These are phyloP conservation scores for Rickenella mellea DNA, from an alignment of 768 basidiomycete genomes.

Conservation along the genomic window DNA sequence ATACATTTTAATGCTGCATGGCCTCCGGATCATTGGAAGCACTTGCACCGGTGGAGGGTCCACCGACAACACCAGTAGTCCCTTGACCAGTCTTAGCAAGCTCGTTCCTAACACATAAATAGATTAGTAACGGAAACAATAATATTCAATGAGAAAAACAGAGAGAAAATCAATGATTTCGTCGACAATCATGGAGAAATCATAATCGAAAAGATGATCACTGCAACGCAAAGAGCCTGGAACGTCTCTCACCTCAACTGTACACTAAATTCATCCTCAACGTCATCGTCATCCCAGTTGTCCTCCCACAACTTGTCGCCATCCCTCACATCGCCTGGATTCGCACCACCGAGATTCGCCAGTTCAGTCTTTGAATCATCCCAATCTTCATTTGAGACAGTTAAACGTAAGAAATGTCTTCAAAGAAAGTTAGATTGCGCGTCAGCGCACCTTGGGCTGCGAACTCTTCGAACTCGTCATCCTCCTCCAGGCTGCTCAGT, in stretches of 20 bases:
- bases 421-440: neutral
- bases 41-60: too few relatives aligned
- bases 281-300: slow-evolving; percentile 98
- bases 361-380: slow-evolving; percentile 79
- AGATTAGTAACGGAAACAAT: neutral
- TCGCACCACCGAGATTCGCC: slow-evolving; percentile 64
- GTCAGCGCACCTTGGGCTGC: slow-evolving; percentile 60
- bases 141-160: too few relatives aligned
- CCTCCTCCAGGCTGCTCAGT: slow-evolving; percentile 89
- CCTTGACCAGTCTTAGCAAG: neutral
- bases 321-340: slow-evolving; percentile 67
- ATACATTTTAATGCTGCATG: neutral
- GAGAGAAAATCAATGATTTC: too few relatives aligned
- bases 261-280: slow-evolving; percentile 94
- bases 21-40: neutral
- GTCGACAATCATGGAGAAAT: too few relatives aligned
- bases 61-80: neutral
- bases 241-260: slow-evolving; percentile 66
- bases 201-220: neutral
- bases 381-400: slow-evolving; percentile 49
- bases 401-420: neutral
- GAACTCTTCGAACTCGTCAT: slow-evolving; percentile 97
- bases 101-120: neutral
- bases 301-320: slow-evolving; percentile 98
- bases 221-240: neutral